Conservation (phyloP, 805 yeast genomes). For the Saccharomycopsis babjevae region DNA sequence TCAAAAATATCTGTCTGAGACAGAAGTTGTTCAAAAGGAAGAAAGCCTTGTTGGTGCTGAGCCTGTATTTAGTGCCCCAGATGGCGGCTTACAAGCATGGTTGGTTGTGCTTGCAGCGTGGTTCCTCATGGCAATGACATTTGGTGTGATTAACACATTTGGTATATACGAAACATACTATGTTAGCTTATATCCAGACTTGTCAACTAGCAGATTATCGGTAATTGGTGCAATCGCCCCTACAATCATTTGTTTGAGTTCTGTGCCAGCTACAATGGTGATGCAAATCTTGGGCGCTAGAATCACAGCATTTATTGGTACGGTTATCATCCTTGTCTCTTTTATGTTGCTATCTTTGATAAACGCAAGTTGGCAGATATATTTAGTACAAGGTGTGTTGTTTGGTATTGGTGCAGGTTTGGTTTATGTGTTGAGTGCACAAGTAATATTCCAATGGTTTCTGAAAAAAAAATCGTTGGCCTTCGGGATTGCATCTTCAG, state of each 20-base stretch:
- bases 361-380: slow-evolving; percentile 39
- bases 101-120: slow-evolving; percentile 41
- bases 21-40: neutral
- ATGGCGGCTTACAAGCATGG: slow-evolving; percentile 43
- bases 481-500: slow-evolving; percentile 37
- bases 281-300: slow-evolving; percentile 35
- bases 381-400: slow-evolving; percentile 41
- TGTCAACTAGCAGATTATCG: slow-evolving; percentile 37
- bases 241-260: slow-evolving; percentile 35
- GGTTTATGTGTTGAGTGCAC: slow-evolving; percentile 34
- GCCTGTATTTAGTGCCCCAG: slow-evolving; percentile 30
- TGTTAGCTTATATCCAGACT: slow-evolving; percentile 30
- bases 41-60: neutral
- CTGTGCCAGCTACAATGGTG: slow-evolving; percentile 37
- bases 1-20: neutral
- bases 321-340: slow-evolving; percentile 33
- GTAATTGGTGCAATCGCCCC: slow-evolving; percentile 47
- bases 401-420: slow-evolving; percentile 40
- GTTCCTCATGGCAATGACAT: slow-evolving; percentile 37
- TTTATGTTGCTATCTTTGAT: slow-evolving; percentile 38
- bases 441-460: slow-evolving; percentile 42
- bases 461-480: slow-evolving; percentile 35
- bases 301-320: slow-evolving; percentile 32
- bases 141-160: slow-evolving; percentile 50
- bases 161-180: slow-evolving; percentile 51